Evolutionary conservation across 1,139 yeast genomes (phyloP).

Genomic region (Candida neerlandica): DNA sequence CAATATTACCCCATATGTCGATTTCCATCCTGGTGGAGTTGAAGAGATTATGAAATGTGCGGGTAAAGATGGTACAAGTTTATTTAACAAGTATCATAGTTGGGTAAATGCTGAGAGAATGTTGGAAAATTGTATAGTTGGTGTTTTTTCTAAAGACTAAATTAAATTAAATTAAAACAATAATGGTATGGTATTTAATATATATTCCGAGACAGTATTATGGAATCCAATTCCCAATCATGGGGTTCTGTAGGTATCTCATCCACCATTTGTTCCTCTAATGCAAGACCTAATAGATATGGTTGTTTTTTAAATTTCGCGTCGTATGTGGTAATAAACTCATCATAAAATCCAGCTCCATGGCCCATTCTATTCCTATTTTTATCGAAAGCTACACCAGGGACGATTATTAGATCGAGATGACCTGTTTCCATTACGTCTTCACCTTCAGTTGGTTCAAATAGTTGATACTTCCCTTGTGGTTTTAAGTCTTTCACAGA

Average conservation of each 20-base stretch:
- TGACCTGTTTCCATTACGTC: constrained; percentile 41
- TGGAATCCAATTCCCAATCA: constrained; percentile 65
- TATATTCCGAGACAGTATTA: constrained; percentile 37
- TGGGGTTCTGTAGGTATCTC: constrained; percentile 68
- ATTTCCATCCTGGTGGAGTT: constrained; percentile 93
- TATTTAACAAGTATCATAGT: constrained; percentile 79
- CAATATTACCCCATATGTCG: constrained; percentile 77
- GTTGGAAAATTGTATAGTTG: constrained; percentile 77
- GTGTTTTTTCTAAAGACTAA: constrained; percentile 36
- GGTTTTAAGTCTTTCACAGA: constrained; percentile 56
- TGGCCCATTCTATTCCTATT: constrained; percentile 73
- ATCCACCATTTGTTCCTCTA: constrained; percentile 65
- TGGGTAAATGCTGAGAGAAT: constrained; percentile 90
- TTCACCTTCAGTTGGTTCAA: constrained; percentile 61
- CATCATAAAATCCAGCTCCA: constrained; percentile 93
- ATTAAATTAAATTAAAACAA: neutral
- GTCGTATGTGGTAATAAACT: constrained; percentile 59
- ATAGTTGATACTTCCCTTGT: constrained; percentile 64
- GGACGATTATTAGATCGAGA: constrained; percentile 74
- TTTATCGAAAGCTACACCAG: constrained; percentile 79
- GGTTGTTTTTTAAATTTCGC: constrained; percentile 38
- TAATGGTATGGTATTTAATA: too few species aligned
- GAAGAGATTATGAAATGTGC: constrained; percentile 78
- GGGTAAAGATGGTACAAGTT: constrained; percentile 79
- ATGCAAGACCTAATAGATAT: constrained; percentile 65